These are phyloP conservation scores for Fusarium pininemorale DNA, from an alignment of 2,329 filamentous ascomycete genomes.

Conservation along the genomic window DNA sequence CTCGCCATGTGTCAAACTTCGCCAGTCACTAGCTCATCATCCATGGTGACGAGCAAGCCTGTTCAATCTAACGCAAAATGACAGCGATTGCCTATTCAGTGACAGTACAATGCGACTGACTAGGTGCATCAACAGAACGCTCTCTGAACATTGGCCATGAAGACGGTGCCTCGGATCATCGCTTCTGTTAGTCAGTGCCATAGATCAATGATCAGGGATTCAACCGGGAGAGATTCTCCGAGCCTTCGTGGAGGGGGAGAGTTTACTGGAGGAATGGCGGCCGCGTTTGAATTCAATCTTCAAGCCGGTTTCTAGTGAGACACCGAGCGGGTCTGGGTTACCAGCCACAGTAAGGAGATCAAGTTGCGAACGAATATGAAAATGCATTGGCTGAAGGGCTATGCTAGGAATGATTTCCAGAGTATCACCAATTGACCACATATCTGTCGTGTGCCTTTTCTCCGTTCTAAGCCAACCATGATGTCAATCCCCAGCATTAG, in stretches of 20 bases:
- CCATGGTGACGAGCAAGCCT: no score
- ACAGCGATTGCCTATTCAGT: no score
- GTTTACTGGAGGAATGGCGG: not conserved
- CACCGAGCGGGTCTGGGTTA: no score
- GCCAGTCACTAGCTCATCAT: fast-evolving
- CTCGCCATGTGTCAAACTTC: no score
- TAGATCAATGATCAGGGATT: not conserved
- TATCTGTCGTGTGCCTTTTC: not conserved
- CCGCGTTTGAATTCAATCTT: no score
- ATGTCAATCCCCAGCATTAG: not conserved
- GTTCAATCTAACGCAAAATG: no score
- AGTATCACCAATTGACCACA: not conserved
- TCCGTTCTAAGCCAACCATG: not conserved
- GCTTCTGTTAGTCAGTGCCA: no score
- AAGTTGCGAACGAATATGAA: no score
- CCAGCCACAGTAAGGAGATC: not conserved
- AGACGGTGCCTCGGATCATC: not conserved
- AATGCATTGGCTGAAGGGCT: not conserved
- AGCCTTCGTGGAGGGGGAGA: no score
- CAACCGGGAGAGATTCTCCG: not conserved
- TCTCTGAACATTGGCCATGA: no score
- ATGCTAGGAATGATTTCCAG: not conserved
- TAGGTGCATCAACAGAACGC: not conserved
- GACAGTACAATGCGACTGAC: no score
- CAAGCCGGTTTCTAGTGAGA: no score